These are phyloP conservation scores for Saccharomycopsis amapae DNA, from an alignment of 805 yeast species.

Conservation along the genomic window DNA sequence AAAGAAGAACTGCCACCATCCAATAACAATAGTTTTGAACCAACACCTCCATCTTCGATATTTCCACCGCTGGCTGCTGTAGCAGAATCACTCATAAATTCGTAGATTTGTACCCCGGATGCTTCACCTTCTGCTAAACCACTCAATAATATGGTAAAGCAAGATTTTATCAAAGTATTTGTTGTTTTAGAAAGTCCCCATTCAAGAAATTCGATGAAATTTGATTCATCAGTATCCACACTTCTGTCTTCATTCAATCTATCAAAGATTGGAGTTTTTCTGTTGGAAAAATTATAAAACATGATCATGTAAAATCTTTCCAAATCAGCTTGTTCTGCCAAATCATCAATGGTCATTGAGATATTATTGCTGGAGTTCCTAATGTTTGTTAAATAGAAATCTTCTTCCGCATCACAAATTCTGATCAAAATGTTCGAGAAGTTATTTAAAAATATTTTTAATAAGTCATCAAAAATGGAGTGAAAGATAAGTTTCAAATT, in stretches of 20 bases:
- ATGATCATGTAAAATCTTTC: slow-evolving; percentile 67
- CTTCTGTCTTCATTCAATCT: not conserved
- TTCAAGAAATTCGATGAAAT: slow-evolving; percentile 68
- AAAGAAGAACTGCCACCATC: not conserved
- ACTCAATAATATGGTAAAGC: slow-evolving; percentile 72
- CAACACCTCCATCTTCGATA: not conserved
- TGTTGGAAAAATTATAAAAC: slow-evolving; percentile 8
- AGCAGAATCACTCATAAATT: slow-evolving; percentile 33
- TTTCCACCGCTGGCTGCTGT: not conserved
- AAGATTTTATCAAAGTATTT: slow-evolving; percentile 69
- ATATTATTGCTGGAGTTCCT: slow-evolving; percentile 13
- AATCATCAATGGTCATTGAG: slow-evolving; percentile 49
- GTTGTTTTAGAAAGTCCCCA: slow-evolving; percentile 83
- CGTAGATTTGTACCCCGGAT: slow-evolving; percentile 45
- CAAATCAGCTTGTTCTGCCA: slow-evolving; percentile 71
- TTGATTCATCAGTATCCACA: slow-evolving; percentile 29
- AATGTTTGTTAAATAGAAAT: slow-evolving; percentile 24
- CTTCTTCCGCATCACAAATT: slow-evolving; percentile 24
- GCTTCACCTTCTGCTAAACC: slow-evolving; percentile 46
- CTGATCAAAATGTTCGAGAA: slow-evolving; percentile 34
- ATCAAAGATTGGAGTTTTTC: not conserved
- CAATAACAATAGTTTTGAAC: not conserved
- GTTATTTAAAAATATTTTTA: slow-evolving; percentile 28
- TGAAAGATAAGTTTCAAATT: slow-evolving; percentile 11
- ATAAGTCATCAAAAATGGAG: slow-evolving; percentile 9